Conservation (phyloP, 441 rosid genomes). For the Bruguiera hainesii region DNA sequence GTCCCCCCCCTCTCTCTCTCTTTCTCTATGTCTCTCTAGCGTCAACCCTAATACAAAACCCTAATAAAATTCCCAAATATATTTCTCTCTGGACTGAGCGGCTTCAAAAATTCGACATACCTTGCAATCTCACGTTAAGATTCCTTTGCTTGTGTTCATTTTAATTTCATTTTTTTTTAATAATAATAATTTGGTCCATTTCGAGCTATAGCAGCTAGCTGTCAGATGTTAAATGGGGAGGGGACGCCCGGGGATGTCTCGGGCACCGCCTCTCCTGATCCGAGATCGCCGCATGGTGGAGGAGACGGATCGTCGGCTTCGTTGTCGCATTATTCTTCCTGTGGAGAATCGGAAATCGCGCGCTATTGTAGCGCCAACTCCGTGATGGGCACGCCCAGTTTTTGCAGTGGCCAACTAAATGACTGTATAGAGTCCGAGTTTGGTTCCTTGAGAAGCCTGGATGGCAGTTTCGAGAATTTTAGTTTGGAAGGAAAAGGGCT, state of each 20-base stretch:
- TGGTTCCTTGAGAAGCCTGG: conserved; percentile 46
- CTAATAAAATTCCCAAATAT: too few relatives aligned
- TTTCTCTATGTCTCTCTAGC: too few relatives aligned
- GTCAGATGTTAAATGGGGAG: conserved; percentile 57
- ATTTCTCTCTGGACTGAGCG: too few relatives aligned
- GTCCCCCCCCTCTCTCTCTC: too few relatives aligned
- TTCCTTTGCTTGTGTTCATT: too few relatives aligned
- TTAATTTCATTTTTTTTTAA: too few relatives aligned
- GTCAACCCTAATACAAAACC: too few relatives aligned
- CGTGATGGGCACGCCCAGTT: conserved; percentile 70
- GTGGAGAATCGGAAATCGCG: conserved; percentile 82
- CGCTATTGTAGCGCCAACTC: conserved; percentile 87
- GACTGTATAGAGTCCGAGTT: conserved; percentile 61
- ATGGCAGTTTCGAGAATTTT: conserved; percentile 47
- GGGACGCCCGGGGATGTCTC: conserved; percentile 32
- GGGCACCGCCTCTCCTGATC: conserved; percentile 41
- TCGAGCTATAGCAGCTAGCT: too few relatives aligned
- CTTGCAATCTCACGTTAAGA: too few relatives aligned
- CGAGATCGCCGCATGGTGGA: conserved; percentile 32
- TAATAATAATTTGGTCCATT: too few relatives aligned
- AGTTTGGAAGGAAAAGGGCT: conserved; percentile 43
- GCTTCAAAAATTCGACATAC: too few relatives aligned
- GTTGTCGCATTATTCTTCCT: conserved; percentile 67
- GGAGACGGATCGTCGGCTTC: conserved; percentile 44
- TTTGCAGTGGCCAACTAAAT: conserved; percentile 50